phyloP scores from a whole-genome alignment of 768 basidiomycete genomes.

The Boletus patriciae region DNA sequence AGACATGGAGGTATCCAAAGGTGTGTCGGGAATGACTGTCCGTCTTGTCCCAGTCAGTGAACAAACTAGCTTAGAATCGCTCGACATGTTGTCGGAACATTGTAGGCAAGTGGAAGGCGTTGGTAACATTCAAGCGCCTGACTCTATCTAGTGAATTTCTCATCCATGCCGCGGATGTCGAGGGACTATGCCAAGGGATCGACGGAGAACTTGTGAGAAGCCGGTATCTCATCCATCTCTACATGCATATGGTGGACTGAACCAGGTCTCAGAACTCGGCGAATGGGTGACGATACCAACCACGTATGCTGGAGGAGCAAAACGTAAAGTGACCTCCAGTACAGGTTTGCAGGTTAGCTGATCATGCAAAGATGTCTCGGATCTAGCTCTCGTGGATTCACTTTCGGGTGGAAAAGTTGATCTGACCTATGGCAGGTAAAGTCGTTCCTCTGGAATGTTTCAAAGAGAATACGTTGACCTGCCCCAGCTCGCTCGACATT shows the following conservation, averaged over 20 bases:
- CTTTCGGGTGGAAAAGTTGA: slow-evolving; percentile 78
- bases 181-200: slow-evolving; percentile 95
- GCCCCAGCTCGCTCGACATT: slow-evolving; percentile 59
- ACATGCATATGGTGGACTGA: slow-evolving; percentile 7
- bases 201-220: slow-evolving; percentile 85
- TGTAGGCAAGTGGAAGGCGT: slow-evolving; percentile 60
- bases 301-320: slow-evolving; percentile 97
- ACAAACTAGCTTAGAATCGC: slow-evolving; percentile 55
- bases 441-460: neutral
- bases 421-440: slow-evolving; percentile 40
- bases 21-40: slow-evolving; percentile 38
- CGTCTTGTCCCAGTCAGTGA: neutral
- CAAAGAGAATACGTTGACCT: neutral
- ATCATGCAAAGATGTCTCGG: slow-evolving; percentile 60
- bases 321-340: slow-evolving; percentile 47
- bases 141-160: slow-evolving; percentile 75
- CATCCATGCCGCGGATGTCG: slow-evolving; percentile 98
- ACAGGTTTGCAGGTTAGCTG: neutral
- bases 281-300: slow-evolving; percentile 91
- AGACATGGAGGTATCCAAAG: slow-evolving; percentile 87
- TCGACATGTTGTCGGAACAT: slow-evolving; percentile 72
- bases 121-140: slow-evolving; percentile 9
- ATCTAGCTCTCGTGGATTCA: slow-evolving; percentile 75
- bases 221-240: slow-evolving; percentile 36
- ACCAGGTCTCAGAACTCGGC: slow-evolving; percentile 62